Evolutionary conservation across 768 basidiomycete genomes (phyloP).

Genomic region (Leucosporidium yakuticum): DNA sequence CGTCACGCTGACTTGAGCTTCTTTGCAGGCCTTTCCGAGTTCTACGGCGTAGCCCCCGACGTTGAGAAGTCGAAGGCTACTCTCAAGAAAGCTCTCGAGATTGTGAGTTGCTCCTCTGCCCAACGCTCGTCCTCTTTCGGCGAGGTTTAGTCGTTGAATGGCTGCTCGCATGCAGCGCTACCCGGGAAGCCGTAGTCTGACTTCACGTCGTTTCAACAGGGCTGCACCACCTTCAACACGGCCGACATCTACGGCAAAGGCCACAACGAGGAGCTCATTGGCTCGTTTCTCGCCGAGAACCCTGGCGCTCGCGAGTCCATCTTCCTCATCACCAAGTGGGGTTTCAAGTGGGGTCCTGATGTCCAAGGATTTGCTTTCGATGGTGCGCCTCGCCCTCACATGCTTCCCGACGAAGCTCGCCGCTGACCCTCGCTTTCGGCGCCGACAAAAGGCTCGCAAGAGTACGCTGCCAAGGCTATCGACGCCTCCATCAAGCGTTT

Average conservation of each 20-base stretch:
- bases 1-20: neutral
- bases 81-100: neutral
- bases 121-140: no score
- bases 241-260: neutral
- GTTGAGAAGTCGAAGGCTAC: neutral
- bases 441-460: neutral
- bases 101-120: neutral
- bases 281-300: neutral
- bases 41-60: neutral
- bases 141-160: neutral
- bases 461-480: neutral
- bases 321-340: constrained; percentile 7
- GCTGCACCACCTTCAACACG: neutral
- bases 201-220: neutral
- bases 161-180: no score
- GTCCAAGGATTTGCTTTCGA: neutral
- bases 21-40: neutral
- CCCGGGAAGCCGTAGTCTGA: no score
- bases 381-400: neutral
- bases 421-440: neutral
- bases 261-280: constrained; percentile 1
- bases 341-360: neutral
- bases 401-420: no score
- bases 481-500: neutral
- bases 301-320: constrained; percentile 2